Conservation (phyloP, 306 rosid species). For the Erythrophleum fordii region DNA sequence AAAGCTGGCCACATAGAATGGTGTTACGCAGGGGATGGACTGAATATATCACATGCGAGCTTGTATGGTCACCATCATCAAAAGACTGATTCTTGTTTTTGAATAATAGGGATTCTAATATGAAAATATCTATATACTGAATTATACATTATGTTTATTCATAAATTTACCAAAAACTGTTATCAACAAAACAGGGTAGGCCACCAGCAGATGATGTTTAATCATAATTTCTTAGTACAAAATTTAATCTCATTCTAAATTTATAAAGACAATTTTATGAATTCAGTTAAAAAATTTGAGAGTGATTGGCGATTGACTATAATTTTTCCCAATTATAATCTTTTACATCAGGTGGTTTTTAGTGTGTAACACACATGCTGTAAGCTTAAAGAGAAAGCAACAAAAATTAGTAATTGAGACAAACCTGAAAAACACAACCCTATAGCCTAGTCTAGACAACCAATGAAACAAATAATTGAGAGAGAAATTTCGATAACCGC, state of each 20-base stretch:
- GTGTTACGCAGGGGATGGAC: neutral
- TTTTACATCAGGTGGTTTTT: neutral
- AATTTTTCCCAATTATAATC: neutral
- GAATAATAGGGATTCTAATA: neutral
- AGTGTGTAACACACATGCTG: neutral
- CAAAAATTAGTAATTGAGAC: neutral
- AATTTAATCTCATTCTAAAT: no score
- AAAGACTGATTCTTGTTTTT: neutral
- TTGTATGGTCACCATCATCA: neutral
- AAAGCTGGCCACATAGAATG: conserved; percentile 6
- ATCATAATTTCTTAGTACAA: no score
- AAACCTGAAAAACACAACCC: neutral
- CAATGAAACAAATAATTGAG: neutral
- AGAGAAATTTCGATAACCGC: neutral
- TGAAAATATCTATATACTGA: neutral
- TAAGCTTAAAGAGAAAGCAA: neutral
- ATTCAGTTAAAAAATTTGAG: no score
- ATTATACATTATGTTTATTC: neutral
- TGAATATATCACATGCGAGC: neutral
- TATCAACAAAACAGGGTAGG: no score
- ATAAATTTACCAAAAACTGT: neutral
- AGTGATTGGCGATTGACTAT: no score
- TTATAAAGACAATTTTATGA: no score
- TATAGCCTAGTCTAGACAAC: neutral
- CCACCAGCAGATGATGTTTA: no score